Conservation (phyloP, 345 rosid genomes). For the Firmiana major region DNA sequence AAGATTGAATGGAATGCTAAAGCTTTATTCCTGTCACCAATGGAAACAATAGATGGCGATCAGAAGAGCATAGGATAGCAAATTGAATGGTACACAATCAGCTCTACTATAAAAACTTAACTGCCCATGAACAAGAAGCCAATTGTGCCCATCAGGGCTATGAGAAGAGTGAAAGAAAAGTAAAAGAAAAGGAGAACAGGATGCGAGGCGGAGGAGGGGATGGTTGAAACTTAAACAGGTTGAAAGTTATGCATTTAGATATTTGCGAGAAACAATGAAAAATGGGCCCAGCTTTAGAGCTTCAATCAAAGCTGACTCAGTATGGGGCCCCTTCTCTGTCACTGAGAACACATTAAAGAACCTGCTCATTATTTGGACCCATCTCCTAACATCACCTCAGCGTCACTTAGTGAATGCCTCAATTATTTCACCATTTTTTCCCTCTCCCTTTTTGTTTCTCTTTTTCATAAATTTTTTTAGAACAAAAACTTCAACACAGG, state of each 20-base stretch:
- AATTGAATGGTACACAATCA: neutral
- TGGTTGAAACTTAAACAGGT: neutral
- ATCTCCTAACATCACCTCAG: neutral
- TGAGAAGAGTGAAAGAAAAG: neutral
- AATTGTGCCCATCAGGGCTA: neutral
- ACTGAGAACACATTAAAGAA: neutral
- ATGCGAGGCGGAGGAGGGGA: neutral
- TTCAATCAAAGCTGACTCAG: neutral
- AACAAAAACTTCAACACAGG: neutral
- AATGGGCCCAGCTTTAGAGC: neutral
- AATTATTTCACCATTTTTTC: neutral
- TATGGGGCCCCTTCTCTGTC: neutral
- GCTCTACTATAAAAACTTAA: neutral
- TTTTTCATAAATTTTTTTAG: neutral
- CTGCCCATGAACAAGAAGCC: neutral
- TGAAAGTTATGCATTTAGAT: neutral
- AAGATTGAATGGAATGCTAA: neutral
- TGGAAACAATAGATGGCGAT: neutral
- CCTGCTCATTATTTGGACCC: neutral
- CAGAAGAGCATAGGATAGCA: neutral
- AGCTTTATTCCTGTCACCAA: slow-evolving; percentile 5
- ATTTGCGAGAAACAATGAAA: neutral
- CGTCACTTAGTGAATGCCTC: slow-evolving; percentile 4
- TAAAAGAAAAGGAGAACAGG: neutral
- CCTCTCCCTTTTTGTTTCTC: too few species aligned